Conservation (phyloP, 2,329 filamentous ascomycete genomes). For the Diaporthe sp. region DNA sequence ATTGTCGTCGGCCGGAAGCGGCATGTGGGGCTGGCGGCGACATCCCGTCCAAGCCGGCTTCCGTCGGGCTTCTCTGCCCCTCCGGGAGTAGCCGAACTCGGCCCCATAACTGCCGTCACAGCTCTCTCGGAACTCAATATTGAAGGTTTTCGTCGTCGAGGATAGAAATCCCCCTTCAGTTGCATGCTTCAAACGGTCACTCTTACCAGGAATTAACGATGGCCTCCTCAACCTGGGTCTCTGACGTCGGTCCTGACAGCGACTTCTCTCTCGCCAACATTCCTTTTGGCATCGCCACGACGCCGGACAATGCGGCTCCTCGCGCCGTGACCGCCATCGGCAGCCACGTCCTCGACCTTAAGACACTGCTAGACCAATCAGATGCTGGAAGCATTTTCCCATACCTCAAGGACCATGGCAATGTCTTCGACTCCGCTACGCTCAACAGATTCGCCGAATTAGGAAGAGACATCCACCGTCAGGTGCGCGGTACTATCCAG, state of each 20-base stretch:
- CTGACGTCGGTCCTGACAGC: conserved; percentile 57
- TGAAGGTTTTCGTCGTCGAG: not conserved
- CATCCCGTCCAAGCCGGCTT: not conserved
- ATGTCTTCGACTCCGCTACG: conserved; percentile 49
- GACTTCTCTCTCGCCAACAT: conserved; percentile 83
- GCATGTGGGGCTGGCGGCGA: not conserved
- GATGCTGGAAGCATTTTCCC: conserved; percentile 64
- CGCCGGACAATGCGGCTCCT: conserved; percentile 55
- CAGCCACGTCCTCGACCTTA: conserved; percentile 75
- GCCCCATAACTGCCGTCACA: conserved; percentile 18
- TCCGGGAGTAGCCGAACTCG: conserved; percentile 23
- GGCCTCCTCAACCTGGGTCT: conserved; percentile 46
- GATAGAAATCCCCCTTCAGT: not conserved
- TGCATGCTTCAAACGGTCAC: not conserved
- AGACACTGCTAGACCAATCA: conserved; percentile 68
- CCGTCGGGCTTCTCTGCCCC: conserved; percentile 16
- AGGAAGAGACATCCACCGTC: conserved; percentile 75
- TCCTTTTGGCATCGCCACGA: conserved; percentile 82
- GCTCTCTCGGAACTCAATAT: not conserved
- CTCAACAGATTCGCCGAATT: conserved; percentile 76
- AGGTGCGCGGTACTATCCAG: conserved; percentile 79
- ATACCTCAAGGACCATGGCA: conserved; percentile 35
- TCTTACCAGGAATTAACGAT: not conserved
- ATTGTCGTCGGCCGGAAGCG: not conserved
- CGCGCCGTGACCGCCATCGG: conserved; percentile 78